Evolutionary conservation across 345 rosid genomes (phyloP), one percentile per base, ranked within the genome.

Genomic region (Linum lewisii): DNA sequence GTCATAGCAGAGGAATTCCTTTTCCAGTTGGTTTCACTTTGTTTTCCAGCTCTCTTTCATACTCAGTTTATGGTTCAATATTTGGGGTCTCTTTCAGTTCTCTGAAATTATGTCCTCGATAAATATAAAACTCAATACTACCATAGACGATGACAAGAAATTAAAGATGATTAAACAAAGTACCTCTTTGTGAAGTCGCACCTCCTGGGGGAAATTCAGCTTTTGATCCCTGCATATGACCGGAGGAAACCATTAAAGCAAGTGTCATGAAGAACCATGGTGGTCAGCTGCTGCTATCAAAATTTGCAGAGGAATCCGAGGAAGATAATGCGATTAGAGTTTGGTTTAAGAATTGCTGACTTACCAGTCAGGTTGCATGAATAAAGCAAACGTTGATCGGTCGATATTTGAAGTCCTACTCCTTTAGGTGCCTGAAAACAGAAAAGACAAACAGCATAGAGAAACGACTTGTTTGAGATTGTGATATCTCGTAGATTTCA

Each of bases 281-380:
- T 16, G 37, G 37, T 36, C 1, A 19, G 14, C 13, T 14, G 47
- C 8, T 38, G 54, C 54, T 34, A 47, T 42, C 6, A 24, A n/a
- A 45, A 20, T 18, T 38, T 0, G 50, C 25, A 14, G 18, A 22
- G 54, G 16, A 21, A 52, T 29, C 34, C 7, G 34, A 44, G 51
- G 4, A 61, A 56, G 50, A 60, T 42, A 58, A 16, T 42, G 60
- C 37, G 55, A 25, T 34, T 51, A 57, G 7, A 64, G 7, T 10
- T 55, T 45, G n/a, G 1, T 38, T 21, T 8, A 25, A 44, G 37
- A 7, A 42, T 26, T 49, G 54, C 56, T 21, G 50, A 44, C 65
- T 25, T 84, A 88, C 96, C 98, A 92, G 70, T 92, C 96, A 36
- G 95, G 98, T 75, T 92, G 95, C 96, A 88, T 92, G 75, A 88